Evolutionary conservation across 2,329 filamentous ascomycete species (phyloP), one percentile per base, ranked within the genome.

Genomic region (Reticulascus tulasneorum): DNA sequence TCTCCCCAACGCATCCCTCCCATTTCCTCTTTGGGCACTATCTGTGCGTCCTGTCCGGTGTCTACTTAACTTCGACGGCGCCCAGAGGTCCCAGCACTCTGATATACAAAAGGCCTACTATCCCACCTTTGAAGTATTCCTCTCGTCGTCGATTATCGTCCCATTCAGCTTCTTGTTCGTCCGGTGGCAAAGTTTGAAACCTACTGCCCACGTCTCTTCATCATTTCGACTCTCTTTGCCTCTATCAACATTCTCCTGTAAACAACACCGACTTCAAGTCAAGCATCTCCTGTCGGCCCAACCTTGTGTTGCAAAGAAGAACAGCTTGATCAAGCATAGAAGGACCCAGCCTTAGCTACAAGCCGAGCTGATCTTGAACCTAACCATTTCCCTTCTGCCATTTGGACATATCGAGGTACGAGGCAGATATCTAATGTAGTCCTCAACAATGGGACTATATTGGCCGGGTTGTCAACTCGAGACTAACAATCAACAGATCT

Each of bases 11-110:
- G 48, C 47, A 48, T 57, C 54, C 56, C 55, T 58, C 49, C 52
- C 54, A 62, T 61, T 62, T 53, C 59, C 58, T 52, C 51, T 60
- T 62, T 53, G 53, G 62, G 61, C 48, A 52, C 52, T 45, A 58
- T 58, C 55, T 59, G 55, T 54, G 54, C 56, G 51, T 38, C 52
- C 44, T 53, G 50, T 49, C 44, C 50, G 52, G 58, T 52, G 51
- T 49, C 47, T 44, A 29, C 37, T 35, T 38, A 26, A 39, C 34
- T 40, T 33, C 19, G 19, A 31, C 37, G 24, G 23, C 40, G 36
- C 33, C 17, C 29, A 40, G n/a, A 38, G 25, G 25, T 33, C 35
- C 23, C 26, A 22, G 21, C 29, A 29, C 21, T 23, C 31, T 35
- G 32, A 37, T 37, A 42, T 42, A 42, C 40, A 42, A 42, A 42